Evolutionary conservation across 257 asterid species (phyloP), one percentile per base, ranked within the genome.

Genomic region (Ophiorrhiza pumila): DNA sequence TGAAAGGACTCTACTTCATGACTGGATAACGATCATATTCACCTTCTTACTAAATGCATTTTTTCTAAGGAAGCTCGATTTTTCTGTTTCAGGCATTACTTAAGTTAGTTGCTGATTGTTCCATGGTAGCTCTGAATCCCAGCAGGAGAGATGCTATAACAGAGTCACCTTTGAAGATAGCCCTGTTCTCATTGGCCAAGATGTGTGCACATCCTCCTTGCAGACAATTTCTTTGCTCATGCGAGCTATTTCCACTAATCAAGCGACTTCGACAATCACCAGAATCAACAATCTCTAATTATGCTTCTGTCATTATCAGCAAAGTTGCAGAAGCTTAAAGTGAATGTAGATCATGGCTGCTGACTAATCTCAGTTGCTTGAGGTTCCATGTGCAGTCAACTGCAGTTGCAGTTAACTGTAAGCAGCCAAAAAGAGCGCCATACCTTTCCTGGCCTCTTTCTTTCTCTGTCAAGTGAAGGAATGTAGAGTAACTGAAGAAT

Each of bases 131-230:
- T 68, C 81, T 94, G 77, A 88, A 87, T 82, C 99, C 97, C 0
- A 71, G 85, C 22, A 73, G 80, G 69, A 85, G 78, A 70, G 97
- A 91, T 43, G 92, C 92, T 31, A 45, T 88, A 60, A 86, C 86
- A 6, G 99, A 95, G 78, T 92, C 98, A 13, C 97, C 99, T 47
- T 76, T 92, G 72, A 95, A 89, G 86, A 90, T 95, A 52, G 97
- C 97, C 7, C 76, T 95, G 65, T 92, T 95, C 76, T 87, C 98
- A 32, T 80, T 95, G 77, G 92, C 93, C 46, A 95, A 89, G 83
- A 95, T 95, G 99, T 95, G 95, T 74, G 97, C 93, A 37, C 90
- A 95, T 76, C 90, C 95, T n/a, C 90, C 77, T 27, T 95, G 99
- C 69, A 78, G 97, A 72, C 92, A 90, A 29, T 90, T 79, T 78